These are phyloP conservation scores for Ammopiptanthus mongolicus DNA, from an alignment of 306 rosid species.

Conservation along the genomic window DNA sequence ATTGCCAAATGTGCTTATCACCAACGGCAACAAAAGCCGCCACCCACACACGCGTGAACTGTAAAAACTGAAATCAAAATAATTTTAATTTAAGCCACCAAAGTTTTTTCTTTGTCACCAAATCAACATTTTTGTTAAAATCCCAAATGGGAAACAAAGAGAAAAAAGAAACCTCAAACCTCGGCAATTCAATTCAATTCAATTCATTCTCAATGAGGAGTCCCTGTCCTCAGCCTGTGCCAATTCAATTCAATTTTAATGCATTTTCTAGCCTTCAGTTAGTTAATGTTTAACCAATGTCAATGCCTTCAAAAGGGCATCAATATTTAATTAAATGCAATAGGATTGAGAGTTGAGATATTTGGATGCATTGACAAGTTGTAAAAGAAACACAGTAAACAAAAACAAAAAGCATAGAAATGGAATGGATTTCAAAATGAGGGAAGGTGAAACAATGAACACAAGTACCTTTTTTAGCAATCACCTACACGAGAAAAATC, in stretches of 20 bases:
- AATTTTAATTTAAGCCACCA: not conserved
- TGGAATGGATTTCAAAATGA: not conserved
- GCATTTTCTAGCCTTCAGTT: not conserved
- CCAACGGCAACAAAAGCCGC: conserved; percentile 47
- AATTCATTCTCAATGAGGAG: not conserved
- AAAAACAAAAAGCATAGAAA: not conserved
- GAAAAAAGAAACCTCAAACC: not conserved
- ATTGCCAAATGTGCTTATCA: conserved; percentile 64
- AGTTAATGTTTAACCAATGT: not conserved
- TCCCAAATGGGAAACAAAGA: not conserved
- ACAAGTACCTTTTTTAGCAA: conserved; percentile 14
- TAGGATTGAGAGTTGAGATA: not conserved
- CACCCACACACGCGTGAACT: conserved; percentile 29
- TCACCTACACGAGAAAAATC: conserved; percentile 20
- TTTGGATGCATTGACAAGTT: not conserved
- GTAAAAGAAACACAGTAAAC: not conserved
- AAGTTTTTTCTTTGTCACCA: not conserved
- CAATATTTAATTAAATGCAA: not conserved
- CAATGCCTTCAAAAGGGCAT: not conserved
- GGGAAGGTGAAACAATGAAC: not conserved
- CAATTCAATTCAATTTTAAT: not conserved
- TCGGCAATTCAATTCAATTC: not conserved
- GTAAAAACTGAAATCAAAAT: conserved; percentile 24
- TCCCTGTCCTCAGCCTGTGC: not conserved
- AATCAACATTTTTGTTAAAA: not conserved